A percentile compares a stretch with the other conserved stretches of the same genome.
Evolutionary conservation across 1,284 basidiomycete species (phyloP).

Genomic region (Trichosporon coremiiforme): DNA sequence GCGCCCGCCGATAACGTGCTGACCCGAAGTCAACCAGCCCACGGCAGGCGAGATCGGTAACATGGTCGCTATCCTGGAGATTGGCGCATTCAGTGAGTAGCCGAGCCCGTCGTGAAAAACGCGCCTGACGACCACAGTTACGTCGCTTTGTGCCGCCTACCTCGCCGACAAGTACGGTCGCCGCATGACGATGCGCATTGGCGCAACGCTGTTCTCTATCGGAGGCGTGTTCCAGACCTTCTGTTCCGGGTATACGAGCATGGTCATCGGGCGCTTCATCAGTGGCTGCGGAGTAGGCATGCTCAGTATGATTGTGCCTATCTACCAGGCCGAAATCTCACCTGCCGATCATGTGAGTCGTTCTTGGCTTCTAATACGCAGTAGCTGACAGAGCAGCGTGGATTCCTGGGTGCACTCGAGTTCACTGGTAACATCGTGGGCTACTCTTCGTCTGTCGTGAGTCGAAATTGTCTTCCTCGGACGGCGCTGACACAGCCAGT

Average conservation of each 20-base stretch:
- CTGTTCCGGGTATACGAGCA: constrained; percentile 75
- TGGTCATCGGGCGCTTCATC: constrained; percentile 85
- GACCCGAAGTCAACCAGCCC: constrained; percentile 66
- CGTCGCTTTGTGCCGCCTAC: constrained; percentile 83
- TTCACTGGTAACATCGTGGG: constrained; percentile 93
- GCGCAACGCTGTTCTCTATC: constrained; percentile 82
- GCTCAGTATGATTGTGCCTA: constrained; percentile 92
- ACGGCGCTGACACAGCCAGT: constrained; percentile 59
- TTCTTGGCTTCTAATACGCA: constrained; percentile 15
- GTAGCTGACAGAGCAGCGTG: constrained; percentile 59
- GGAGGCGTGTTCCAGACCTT: constrained; percentile 90
- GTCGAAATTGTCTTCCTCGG: constrained; percentile 49
- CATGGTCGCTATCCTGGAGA: constrained; percentile 89
- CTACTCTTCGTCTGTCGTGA: constrained; percentile 89
- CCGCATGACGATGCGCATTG: constrained; percentile 80
- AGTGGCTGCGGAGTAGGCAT: constrained; percentile 93
- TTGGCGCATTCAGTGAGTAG: constrained; percentile 81
- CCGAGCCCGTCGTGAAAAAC: neutral
- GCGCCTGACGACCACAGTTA: constrained; percentile 61
- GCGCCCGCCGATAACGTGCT: constrained; percentile 24
- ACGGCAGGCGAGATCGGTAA: constrained; percentile 61
- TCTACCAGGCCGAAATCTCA: constrained; percentile 75
- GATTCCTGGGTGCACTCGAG: constrained; percentile 91
- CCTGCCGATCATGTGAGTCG: constrained; percentile 81
- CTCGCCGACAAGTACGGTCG: constrained; percentile 86